Evolutionary conservation across 768 basidiomycete species (phyloP).

Genomic region (Exsudoporus frostii): DNA sequence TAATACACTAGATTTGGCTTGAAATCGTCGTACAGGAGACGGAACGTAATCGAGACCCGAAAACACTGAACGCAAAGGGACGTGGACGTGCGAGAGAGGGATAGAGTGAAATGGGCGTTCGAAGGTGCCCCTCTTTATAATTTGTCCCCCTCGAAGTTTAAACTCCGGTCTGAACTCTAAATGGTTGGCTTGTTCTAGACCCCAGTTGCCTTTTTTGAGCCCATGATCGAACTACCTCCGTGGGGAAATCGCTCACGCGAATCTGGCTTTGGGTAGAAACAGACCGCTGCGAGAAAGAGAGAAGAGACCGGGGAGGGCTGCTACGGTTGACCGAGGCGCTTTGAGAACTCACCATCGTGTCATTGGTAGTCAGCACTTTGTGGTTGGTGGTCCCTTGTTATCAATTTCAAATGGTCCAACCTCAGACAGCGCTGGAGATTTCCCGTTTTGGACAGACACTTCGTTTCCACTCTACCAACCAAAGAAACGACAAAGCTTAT

Average conservation of each 20-base stretch:
- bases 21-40: slow-evolving; percentile 50
- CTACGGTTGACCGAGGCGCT: not conserved
- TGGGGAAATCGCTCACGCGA: slow-evolving; percentile 1
- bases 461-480: not conserved
- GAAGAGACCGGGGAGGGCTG: not conserved
- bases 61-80: slow-evolving; percentile 47
- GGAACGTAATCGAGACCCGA: slow-evolving; percentile 54
- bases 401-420: slow-evolving; percentile 27
- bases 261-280: not conserved
- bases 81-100: slow-evolving; percentile 50
- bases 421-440: not conserved
- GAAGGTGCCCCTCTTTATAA: slow-evolving; percentile 44
- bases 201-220: slow-evolving; percentile 18
- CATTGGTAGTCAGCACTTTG: not conserved
- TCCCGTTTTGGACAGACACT: slow-evolving; percentile 3
- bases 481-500: not conserved
- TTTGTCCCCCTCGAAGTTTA: slow-evolving; percentile 34
- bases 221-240: slow-evolving; percentile 20
- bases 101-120: slow-evolving; percentile 24
- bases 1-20: slow-evolving; percentile 50
- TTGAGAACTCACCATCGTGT: slow-evolving; percentile 4
- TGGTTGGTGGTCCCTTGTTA: slow-evolving; percentile 6
- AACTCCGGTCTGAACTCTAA: slow-evolving; percentile 47
- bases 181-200: slow-evolving; percentile 20
- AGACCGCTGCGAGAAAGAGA: not conserved